Evolutionary conservation across 352 stramenopile genomes (phyloP).

Genomic region (Phytophthora gonapodyides): DNA sequence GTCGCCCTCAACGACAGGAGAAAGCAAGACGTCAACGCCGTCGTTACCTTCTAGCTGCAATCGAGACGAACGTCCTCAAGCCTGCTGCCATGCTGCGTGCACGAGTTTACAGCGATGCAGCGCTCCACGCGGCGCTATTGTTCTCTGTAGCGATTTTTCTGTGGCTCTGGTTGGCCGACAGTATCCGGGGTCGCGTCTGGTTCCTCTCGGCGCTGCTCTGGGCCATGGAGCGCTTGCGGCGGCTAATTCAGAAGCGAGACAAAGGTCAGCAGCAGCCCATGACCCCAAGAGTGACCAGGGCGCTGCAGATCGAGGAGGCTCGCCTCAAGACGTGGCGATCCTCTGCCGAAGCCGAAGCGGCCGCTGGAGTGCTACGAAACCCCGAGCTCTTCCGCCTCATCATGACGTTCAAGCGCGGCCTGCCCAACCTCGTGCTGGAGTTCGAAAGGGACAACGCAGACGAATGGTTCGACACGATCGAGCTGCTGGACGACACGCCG

Average conservation of each 20-base stretch:
- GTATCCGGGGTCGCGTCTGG: conserved; percentile 10
- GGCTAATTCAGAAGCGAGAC: background rate
- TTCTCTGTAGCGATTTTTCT: conserved; percentile 1
- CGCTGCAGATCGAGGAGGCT: background rate
- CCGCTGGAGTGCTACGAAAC: conserved; percentile 14
- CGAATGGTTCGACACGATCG: conserved; percentile 11
- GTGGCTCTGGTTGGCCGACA: conserved; percentile 9
- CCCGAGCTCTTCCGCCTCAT: conserved; percentile 21
- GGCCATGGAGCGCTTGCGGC: conserved; percentile 8
- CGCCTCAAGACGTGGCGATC: conserved; percentile 8
- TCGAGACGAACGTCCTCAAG: background rate
- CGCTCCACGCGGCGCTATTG: conserved; percentile 8
- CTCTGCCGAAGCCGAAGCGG: conserved; percentile 7
- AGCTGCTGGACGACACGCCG: conserved; percentile 6
- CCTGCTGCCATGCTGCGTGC: background rate
- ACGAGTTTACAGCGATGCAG: conserved; percentile 3
- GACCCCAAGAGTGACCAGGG: no score
- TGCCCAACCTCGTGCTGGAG: conserved; percentile 17
- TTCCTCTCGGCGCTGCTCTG: conserved; percentile 11
- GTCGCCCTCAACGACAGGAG: no score
- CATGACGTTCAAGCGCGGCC: conserved; percentile 21
- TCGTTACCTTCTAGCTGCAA: background rate
- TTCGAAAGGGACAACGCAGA: conserved; percentile 8
- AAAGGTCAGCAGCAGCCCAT: background rate
- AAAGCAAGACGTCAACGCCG: no score